Evolutionary conservation across 140 eudicot genomes (phyloP).

Genomic region (Flaveria floridana): DNA sequence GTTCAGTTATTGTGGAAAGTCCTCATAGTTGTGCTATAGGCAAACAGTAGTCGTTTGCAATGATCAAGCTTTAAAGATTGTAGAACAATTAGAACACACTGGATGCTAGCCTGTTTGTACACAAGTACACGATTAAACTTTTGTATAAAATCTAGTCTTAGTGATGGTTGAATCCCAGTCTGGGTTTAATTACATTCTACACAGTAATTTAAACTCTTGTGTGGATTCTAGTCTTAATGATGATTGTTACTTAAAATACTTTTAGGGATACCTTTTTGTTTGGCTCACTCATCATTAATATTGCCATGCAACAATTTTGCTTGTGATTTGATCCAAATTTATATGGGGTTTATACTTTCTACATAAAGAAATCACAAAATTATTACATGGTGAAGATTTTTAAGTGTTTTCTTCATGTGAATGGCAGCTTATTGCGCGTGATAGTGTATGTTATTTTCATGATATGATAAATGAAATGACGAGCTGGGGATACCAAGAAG

Average conservation of each 20-base stretch:
- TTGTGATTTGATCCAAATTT: background rate
- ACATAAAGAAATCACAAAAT: background rate
- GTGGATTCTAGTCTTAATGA: background rate
- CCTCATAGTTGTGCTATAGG: background rate
- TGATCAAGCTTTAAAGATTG: background rate
- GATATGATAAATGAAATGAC: constrained; percentile 86
- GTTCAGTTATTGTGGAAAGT: background rate
- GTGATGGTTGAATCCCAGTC: background rate
- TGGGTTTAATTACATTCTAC: background rate
- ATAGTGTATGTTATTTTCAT: constrained; percentile 83
- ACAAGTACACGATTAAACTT: background rate
- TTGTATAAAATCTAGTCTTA: background rate
- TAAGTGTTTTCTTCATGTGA: constrained; percentile 12
- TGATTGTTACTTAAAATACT: constrained; percentile 6
- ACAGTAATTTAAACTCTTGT: background rate
- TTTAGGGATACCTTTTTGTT: background rate
- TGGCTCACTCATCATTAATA: background rate
- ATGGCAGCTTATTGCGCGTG: constrained; percentile 73
- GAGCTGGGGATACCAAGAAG: constrained; percentile 96
- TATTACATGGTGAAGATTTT: background rate
- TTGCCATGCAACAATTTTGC: background rate
- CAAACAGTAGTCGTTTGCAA: background rate
- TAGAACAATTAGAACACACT: background rate
- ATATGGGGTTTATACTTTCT: background rate
- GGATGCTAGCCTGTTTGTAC: background rate